Percentiles rank a stretch among this genome's conserved stretches.
Evolutionary conservation across 1,139 yeast genomes (phyloP).

Genomic region (Casaregolazyma lundiana): DNA sequence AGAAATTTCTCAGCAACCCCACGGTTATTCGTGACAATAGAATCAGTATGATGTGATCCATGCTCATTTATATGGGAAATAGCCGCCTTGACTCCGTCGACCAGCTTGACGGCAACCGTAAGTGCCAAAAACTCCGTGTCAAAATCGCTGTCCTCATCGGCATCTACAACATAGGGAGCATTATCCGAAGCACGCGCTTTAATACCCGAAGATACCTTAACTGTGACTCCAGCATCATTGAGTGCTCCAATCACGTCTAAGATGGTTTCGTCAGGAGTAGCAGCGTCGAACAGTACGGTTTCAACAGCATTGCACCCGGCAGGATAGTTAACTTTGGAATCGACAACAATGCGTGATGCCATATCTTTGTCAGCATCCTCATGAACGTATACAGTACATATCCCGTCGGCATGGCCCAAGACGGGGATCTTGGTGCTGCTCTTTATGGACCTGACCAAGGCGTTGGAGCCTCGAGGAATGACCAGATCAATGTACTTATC

Average conservation of each 20-base stretch:
- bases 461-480: slow-evolving; percentile 95
- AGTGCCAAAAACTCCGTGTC: slow-evolving; percentile 77
- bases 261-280: slow-evolving; percentile 32
- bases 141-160: slow-evolving; percentile 57
- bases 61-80: slow-evolving; percentile 79
- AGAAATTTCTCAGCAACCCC: slow-evolving; percentile 68
- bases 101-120: slow-evolving; percentile 70
- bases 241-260: slow-evolving; percentile 46
- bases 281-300: slow-evolving; percentile 31
- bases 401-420: slow-evolving; percentile 97
- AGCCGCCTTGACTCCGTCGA: slow-evolving; percentile 60
- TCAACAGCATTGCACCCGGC: slow-evolving; percentile 99
- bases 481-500: slow-evolving; percentile 91
- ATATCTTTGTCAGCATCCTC: slow-evolving; percentile 67
- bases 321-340: slow-evolving; percentile 92
- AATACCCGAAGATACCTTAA: slow-evolving; percentile 61
- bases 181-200: slow-evolving; percentile 24
- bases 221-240: slow-evolving; percentile 60
- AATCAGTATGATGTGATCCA: slow-evolving; percentile 95
- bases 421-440: slow-evolving; percentile 90
- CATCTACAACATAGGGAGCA: slow-evolving; percentile 39
- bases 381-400: slow-evolving; percentile 84
- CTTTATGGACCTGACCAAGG: slow-evolving; percentile 79
- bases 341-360: slow-evolving; percentile 72
- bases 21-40: slow-evolving; percentile 74